Conservation (phyloP, 2,329 filamentous ascomycete genomes). For the Ustulina deusta region DNA sequence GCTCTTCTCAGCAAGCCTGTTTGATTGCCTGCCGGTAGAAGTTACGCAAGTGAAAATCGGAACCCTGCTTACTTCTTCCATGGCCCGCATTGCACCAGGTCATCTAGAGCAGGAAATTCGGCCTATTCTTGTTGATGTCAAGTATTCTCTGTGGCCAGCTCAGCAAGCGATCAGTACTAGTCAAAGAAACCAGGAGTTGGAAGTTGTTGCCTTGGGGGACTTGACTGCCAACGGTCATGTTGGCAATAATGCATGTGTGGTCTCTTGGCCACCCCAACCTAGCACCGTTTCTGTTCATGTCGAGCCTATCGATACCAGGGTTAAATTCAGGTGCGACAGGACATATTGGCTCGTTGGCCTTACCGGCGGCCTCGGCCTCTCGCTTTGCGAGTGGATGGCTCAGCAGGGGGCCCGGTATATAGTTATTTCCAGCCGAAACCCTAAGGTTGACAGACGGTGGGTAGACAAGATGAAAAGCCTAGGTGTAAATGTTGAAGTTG, state of each 20-base stretch:
- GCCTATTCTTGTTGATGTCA: slow-evolving; percentile 11
- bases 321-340: background rate
- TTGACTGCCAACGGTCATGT: background rate
- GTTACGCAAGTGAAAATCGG: background rate
- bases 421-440: slow-evolving; percentile 29
- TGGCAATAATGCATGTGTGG: background rate
- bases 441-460: slow-evolving; percentile 31
- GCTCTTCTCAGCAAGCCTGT: background rate
- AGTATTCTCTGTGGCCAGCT: slow-evolving; percentile 4
- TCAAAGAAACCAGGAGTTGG: background rate
- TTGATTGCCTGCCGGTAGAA: background rate
- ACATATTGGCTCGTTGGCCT: slow-evolving; percentile 39
- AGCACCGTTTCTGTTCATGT: background rate
- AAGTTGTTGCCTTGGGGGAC: background rate
- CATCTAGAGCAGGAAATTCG: slow-evolving; percentile 1
- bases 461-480: slow-evolving; percentile 9
- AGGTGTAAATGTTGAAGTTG: slow-evolving; percentile 18
- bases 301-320: background rate
- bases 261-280: background rate
- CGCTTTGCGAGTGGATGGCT: slow-evolving; percentile 38
- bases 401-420: slow-evolving; percentile 33
- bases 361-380: slow-evolving; percentile 31
- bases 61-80: background rate
- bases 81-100: background rate
- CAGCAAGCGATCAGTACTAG: background rate